phyloP scores from a whole-genome alignment of 768 basidiomycete species.

The Mycena latifolia region DNA sequence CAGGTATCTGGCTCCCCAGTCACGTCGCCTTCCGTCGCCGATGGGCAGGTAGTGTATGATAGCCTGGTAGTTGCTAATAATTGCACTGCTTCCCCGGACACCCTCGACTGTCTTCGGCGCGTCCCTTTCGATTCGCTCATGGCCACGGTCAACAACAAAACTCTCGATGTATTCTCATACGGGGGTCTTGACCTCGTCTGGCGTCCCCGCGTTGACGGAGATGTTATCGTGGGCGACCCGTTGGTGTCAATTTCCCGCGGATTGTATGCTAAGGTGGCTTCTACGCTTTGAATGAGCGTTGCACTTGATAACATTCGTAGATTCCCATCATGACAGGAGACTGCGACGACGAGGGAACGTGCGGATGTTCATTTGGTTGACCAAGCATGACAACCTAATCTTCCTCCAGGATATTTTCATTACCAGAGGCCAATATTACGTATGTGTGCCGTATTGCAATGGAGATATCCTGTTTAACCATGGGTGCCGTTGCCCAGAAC shows the following conservation, averaged over 20 bases:
- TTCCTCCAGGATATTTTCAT: slow-evolving; percentile 2
- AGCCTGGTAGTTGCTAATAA: slow-evolving; percentile 17
- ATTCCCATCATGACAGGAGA: slow-evolving; percentile 48
- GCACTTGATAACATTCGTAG: slow-evolving; percentile 8
- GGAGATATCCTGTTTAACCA: no score
- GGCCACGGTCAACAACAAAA: slow-evolving; percentile 46
- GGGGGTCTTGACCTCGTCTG: slow-evolving; percentile 49
- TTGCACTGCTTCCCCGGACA: slow-evolving; percentile 43
- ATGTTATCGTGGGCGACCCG: slow-evolving; percentile 50
- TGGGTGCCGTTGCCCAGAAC: not conserved
- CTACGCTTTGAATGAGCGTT: slow-evolving; percentile 34
- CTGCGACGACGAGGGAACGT: slow-evolving; percentile 59
- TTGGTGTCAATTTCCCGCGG: slow-evolving; percentile 48
- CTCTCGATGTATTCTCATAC: slow-evolving; percentile 47
- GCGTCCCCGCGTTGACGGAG: slow-evolving; percentile 54
- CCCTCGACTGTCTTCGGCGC: slow-evolving; percentile 49
- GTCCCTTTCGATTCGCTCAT: slow-evolving; percentile 46
- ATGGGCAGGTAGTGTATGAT: slow-evolving; percentile 18
- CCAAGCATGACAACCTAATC: not conserved
- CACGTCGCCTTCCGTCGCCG: not conserved
- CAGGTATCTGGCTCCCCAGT: slow-evolving; percentile 6
- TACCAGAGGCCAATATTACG: slow-evolving; percentile 15
- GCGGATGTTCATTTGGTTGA: slow-evolving; percentile 27
- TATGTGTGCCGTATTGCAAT: no score
- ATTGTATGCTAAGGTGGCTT: slow-evolving; percentile 41